These are phyloP conservation scores for Fusarium phyllophilum DNA, from an alignment of 2,329 filamentous ascomycete species.

Conservation along the genomic window DNA sequence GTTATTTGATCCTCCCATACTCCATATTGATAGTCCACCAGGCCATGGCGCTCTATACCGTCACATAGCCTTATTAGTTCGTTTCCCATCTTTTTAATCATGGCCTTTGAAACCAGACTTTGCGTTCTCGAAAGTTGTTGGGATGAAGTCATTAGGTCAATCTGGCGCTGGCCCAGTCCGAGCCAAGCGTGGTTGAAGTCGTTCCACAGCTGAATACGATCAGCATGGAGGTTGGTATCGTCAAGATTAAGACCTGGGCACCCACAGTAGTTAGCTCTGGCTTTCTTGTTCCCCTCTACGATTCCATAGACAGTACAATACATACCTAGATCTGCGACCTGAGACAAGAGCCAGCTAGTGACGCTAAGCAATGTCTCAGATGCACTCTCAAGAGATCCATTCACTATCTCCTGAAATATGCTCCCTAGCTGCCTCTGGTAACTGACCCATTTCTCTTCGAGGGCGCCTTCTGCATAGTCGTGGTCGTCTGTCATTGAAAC, in stretches of 20 bases:
- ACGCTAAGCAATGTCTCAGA: conserved; percentile 63
- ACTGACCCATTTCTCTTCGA: conserved; percentile 75
- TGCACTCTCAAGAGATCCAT: conserved; percentile 59
- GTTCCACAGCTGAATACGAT: conserved; percentile 87
- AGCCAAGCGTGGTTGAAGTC: conserved; percentile 97
- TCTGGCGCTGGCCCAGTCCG: conserved; percentile 82
- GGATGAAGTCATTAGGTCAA: conserved; percentile 74
- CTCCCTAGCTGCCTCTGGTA: conserved; percentile 70
- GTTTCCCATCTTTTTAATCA: conserved; percentile 81
- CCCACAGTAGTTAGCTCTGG: conserved; percentile 28
- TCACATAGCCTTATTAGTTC: conserved; percentile 87
- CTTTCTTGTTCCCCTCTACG: background rate
- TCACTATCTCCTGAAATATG: conserved; percentile 77
- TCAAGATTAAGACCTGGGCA: conserved; percentile 81
- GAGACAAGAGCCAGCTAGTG: conserved; percentile 66
- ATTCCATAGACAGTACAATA: conserved; percentile 16
- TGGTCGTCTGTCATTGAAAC: conserved; percentile 65
- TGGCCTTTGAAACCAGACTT: conserved; percentile 73
- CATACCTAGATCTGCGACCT: conserved; percentile 66
- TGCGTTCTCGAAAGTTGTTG: conserved; percentile 67
- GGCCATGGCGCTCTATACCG: conserved; percentile 85
- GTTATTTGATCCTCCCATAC: conserved; percentile 96
- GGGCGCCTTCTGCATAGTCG: conserved; percentile 64
- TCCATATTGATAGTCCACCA: conserved; percentile 97
- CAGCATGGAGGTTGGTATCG: conserved; percentile 77